A percentile compares a stretch with the other conserved stretches of the same genome.
These are phyloP conservation scores for Zelopaecilomyces penicillatus DNA, from an alignment of 2,329 filamentous ascomycete genomes.

Conservation along the genomic window DNA sequence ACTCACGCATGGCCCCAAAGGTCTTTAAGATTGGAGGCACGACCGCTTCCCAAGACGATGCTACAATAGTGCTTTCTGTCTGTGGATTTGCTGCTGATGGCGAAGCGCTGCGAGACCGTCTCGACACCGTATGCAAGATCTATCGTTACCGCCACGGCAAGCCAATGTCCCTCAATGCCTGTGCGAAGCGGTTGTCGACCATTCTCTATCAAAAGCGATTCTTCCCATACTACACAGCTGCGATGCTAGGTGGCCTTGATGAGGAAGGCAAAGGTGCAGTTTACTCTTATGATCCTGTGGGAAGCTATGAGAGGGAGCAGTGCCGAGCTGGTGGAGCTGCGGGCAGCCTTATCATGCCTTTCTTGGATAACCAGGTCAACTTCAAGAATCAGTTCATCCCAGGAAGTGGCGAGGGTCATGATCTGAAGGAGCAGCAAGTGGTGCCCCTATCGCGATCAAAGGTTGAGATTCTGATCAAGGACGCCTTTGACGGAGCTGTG, in stretches of 20 bases:
- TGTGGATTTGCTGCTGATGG: constrained; percentile 95
- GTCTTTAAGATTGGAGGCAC: constrained; percentile 96
- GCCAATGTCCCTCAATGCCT: constrained; percentile 87
- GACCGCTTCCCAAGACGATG: constrained; percentile 74
- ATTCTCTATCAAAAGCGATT: constrained; percentile 97
- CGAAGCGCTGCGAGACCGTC: constrained; percentile 82
- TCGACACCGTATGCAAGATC: constrained; percentile 95
- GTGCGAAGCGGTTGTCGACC: constrained; percentile 87
- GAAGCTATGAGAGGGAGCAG: constrained; percentile 94
- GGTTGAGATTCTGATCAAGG: constrained; percentile 83
- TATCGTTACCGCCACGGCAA: constrained; percentile 98
- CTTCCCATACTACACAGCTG: constrained; percentile 97
- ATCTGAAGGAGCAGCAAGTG: constrained; percentile 61
- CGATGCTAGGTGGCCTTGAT: constrained; percentile 87
- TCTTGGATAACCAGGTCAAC: constrained; percentile 99
- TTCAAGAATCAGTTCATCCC: constrained; percentile 98
- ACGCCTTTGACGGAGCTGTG: constrained; percentile 95
- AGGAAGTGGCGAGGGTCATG: constrained; percentile 74
- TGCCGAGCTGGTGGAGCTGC: constrained; percentile 90
- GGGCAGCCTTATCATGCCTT: constrained; percentile 94
- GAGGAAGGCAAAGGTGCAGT: constrained; percentile 90
- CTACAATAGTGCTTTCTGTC: constrained; percentile 82
- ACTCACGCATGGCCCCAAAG: constrained; percentile 90
- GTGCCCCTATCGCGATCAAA: constrained; percentile 62
- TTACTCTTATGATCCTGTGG: constrained; percentile 96